A percentile compares a stretch with the other conserved stretches of the same genome.
Conservation (phyloP, 148 eudicot genomes). For the Chenopodium berlandieri region DNA sequence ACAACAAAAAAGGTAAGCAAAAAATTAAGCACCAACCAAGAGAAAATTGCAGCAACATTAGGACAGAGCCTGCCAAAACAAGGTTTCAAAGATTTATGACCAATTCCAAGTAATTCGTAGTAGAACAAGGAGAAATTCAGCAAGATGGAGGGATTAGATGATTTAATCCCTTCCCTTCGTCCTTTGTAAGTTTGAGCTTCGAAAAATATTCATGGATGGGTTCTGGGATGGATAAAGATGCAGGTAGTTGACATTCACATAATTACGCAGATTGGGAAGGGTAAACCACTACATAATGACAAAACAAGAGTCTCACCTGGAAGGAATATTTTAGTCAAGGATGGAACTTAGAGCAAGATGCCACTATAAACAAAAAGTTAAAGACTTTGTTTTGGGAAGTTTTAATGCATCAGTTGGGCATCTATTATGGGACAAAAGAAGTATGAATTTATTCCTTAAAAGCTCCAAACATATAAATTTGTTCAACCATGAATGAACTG, state of each 20-base stretch:
- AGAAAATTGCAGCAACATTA: neutral
- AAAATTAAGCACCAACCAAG: neutral
- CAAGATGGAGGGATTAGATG: neutral
- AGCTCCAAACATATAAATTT: too few relatives aligned
- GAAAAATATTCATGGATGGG: neutral
- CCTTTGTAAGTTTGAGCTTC: neutral
- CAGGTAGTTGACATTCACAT: too few relatives aligned
- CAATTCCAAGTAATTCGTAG: neutral
- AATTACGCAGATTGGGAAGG: neutral
- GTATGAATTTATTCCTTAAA: too few relatives aligned
- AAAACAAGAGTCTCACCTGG: too few relatives aligned
- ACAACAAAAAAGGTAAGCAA: constrained; percentile 1
- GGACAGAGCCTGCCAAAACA: neutral
- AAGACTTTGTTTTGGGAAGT: too few relatives aligned
- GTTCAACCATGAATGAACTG: too few relatives aligned
- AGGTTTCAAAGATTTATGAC: neutral
- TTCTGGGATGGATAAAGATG: neutral
- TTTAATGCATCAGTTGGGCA: too few relatives aligned
- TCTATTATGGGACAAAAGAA: too few relatives aligned
- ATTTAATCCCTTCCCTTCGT: neutral
- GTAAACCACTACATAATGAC: too few relatives aligned
- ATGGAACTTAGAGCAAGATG: too few relatives aligned
- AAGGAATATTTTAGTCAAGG: too few relatives aligned
- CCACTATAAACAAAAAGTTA: too few relatives aligned
- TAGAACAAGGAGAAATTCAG: neutral